A percentile compares a stretch with the other conserved stretches of the same genome.
phyloP scores from a whole-genome alignment of 2,329 filamentous ascomycete species.

The Fusarium sp. region DNA sequence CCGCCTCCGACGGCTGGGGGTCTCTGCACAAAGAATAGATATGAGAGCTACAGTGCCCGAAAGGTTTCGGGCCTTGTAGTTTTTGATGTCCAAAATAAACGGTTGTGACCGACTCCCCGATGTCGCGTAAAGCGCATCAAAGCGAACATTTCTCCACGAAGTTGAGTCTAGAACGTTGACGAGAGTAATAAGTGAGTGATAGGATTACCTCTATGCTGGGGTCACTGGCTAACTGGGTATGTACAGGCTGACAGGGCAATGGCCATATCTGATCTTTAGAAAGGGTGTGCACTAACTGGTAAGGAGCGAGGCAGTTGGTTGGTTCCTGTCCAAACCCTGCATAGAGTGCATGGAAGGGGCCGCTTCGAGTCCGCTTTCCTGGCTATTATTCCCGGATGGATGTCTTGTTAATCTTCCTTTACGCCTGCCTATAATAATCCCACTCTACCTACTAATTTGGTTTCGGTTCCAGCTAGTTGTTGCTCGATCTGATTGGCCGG shows the following conservation, averaged over 20 bases:
- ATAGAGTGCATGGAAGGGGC: slow-evolving; percentile 19
- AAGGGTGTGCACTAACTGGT: slow-evolving; percentile 17
- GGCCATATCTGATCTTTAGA: slow-evolving; percentile 1
- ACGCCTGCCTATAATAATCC: not conserved
- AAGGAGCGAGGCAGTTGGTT: not conserved
- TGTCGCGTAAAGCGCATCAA: slow-evolving; percentile 5
- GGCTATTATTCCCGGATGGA: slow-evolving; percentile 29
- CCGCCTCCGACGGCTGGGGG: not conserved
- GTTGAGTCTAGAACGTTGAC: slow-evolving; percentile 38
- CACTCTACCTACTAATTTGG: not conserved
- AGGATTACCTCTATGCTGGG: not conserved
- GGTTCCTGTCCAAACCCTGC: slow-evolving; percentile 24
- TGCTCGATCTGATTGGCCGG: not conserved
- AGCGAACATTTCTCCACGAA: slow-evolving; percentile 6
- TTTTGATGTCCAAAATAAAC: not conserved
- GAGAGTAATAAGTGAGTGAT: not conserved
- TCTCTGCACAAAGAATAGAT: not conserved
- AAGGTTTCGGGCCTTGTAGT: slow-evolving; percentile 10
- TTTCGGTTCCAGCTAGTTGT: not conserved
- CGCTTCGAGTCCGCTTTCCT: slow-evolving; percentile 18
- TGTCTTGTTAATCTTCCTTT: slow-evolving; percentile 5
- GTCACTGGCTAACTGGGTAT: not conserved
- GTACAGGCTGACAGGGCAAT: not conserved
- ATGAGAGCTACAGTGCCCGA: not conserved
- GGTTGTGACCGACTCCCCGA: slow-evolving; percentile 10